Evolutionary conservation across 371 early-diverging fungal species (phyloP).

Genomic region (Mucor saturninus): DNA sequence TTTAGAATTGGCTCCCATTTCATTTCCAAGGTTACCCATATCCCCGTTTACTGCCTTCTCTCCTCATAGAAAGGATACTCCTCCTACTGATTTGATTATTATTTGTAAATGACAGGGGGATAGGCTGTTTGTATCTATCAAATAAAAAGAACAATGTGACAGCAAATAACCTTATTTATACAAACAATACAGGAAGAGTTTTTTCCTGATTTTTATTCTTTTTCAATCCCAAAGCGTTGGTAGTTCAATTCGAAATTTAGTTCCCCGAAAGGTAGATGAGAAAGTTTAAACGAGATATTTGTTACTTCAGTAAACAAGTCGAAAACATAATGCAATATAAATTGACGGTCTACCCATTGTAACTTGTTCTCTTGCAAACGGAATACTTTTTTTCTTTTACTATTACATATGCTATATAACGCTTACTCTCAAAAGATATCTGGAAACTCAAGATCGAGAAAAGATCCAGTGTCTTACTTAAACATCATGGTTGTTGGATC

Average conservation of each 20-base stretch:
- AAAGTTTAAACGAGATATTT: background rate
- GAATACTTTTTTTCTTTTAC: background rate
- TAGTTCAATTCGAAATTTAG: background rate
- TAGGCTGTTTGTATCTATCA: background rate
- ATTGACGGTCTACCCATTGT: background rate
- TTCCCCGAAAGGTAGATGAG: background rate
- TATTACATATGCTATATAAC: conserved; percentile 29
- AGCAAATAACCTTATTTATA: background rate
- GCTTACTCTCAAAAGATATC: conserved; percentile 34
- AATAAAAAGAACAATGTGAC: no score
- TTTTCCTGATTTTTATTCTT: background rate
- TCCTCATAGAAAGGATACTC: no score
- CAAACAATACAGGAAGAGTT: background rate
- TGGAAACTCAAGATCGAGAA: conserved; percentile 32
- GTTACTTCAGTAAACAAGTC: background rate
- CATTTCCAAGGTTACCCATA: no score
- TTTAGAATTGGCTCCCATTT: background rate
- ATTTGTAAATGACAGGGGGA: no score
- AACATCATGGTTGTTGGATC: conserved; percentile 76
- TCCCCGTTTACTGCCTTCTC: no score
- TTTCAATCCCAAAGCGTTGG: background rate
- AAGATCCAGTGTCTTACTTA: conserved; percentile 51
- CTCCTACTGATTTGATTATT: no score
- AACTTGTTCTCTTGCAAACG: background rate
- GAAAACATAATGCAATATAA: conserved; percentile 4